Evolutionary conservation across 495 filamentous ascomycete genomes (phyloP).

Genomic region (Aspergillus biplanus): DNA sequence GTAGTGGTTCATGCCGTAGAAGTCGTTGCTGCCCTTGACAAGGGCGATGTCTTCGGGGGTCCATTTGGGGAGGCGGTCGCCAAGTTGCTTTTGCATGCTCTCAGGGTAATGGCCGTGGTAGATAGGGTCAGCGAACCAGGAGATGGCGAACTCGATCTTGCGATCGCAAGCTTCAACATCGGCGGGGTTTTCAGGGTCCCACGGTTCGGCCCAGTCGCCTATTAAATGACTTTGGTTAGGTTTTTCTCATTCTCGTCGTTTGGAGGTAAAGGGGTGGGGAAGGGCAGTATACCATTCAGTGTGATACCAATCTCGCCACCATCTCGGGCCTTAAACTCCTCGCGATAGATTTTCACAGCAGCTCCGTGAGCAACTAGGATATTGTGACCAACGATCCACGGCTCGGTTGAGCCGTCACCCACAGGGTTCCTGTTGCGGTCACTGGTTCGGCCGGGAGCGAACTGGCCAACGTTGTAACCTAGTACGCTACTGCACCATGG

Average conservation of each 20-base stretch:
- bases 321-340: constrained; percentile 51
- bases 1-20: constrained; percentile 88
- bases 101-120: constrained; percentile 78
- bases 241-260: not conserved
- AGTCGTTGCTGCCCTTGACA: constrained; percentile 76
- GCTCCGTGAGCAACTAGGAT: constrained; percentile 53
- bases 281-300: constrained; percentile 48
- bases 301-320: constrained; percentile 58
- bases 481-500: constrained; percentile 56
- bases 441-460: constrained; percentile 56
- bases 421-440: constrained; percentile 50
- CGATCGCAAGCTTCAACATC: constrained; percentile 56
- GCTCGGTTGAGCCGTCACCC: constrained; percentile 54
- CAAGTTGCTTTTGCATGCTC: constrained; percentile 74
- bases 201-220: constrained; percentile 67
- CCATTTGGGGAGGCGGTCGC: constrained; percentile 68
- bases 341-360: constrained; percentile 55
- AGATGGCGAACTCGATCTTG: constrained; percentile 59
- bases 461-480: constrained; percentile 55
- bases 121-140: constrained; percentile 71
- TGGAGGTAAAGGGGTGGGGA: not conserved
- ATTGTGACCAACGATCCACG: constrained; percentile 55
- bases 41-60: constrained; percentile 66
- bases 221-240: not conserved
- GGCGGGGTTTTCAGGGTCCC: constrained; percentile 51